Conservation (phyloP, 768 basidiomycete species). For the Mycena vulgaris region DNA sequence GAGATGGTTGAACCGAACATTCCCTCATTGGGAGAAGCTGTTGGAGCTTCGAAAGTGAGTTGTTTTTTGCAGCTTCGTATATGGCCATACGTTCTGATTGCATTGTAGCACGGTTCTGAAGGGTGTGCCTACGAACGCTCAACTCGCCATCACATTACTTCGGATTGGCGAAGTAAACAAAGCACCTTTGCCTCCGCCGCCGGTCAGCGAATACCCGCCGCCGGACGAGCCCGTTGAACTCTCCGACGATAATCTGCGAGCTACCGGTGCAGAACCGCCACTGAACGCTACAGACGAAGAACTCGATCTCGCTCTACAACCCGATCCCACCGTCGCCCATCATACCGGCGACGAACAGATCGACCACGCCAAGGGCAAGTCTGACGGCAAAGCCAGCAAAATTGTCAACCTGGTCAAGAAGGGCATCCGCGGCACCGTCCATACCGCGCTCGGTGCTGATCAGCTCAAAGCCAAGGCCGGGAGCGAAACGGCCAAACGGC, state of each 20-base stretch:
- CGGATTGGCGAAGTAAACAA: constrained; percentile 56
- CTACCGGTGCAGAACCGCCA: constrained; percentile 22
- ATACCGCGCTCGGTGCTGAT: constrained; percentile 26
- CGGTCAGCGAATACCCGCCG: constrained; percentile 32
- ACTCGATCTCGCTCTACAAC: constrained; percentile 25
- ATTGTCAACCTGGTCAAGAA: constrained; percentile 25
- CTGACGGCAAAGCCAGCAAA: constrained; percentile 20
- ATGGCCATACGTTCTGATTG: constrained; percentile 22
- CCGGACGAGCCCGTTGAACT: constrained; percentile 21
- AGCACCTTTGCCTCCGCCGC: constrained; percentile 57
- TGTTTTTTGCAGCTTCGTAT: constrained; percentile 23
- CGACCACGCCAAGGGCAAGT: constrained; percentile 26
- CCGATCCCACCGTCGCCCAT: constrained; percentile 21
- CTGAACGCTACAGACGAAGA: constrained; percentile 30
- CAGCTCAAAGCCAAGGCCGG: constrained; percentile 29
- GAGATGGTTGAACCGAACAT: constrained; percentile 47
- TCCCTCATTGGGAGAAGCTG: constrained; percentile 55
- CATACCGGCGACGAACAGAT: constrained; percentile 23
- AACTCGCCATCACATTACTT: constrained; percentile 58
- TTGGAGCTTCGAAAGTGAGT: constrained; percentile 56
- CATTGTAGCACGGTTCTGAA: constrained; percentile 51
- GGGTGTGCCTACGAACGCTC: constrained; percentile 61
- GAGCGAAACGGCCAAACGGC: constrained; percentile 21
- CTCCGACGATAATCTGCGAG: constrained; percentile 26
- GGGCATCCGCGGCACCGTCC: constrained; percentile 24